phyloP scores from a whole-genome alignment of 495 filamentous ascomycete genomes.

The Aspergillus steynii region DNA sequence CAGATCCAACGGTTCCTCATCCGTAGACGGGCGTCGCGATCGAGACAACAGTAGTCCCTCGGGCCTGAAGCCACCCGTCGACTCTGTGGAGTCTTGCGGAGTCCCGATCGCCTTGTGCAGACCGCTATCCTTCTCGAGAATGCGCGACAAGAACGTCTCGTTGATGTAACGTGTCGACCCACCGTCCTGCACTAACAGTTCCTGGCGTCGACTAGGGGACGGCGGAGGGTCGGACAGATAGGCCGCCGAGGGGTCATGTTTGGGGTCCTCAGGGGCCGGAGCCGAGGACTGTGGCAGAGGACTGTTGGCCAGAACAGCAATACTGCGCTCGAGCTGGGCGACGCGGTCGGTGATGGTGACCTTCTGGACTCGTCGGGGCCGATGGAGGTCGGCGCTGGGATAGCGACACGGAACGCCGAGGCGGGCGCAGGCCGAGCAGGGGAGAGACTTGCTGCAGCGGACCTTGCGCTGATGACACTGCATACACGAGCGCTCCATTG shows the following conservation, averaged over 20 bases:
- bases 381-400: slow-evolving; percentile 18
- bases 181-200: slow-evolving; percentile 27
- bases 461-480: slow-evolving; percentile 41
- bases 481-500: slow-evolving; percentile 30
- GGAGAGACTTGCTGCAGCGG: slow-evolving; percentile 33
- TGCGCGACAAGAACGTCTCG: slow-evolving; percentile 29
- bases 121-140: slow-evolving; percentile 10
- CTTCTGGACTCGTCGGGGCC: slow-evolving; percentile 20
- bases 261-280: neutral
- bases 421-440: slow-evolving; percentile 31
- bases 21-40: neutral
- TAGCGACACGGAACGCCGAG: slow-evolving; percentile 30
- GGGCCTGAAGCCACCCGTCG: neutral
- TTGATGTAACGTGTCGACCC: slow-evolving; percentile 26
- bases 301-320: slow-evolving; percentile 15
- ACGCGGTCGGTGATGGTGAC: slow-evolving; percentile 14
- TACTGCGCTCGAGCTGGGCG: slow-evolving; percentile 32
- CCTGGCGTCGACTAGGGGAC: slow-evolving; percentile 9
- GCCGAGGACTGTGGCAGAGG: neutral
- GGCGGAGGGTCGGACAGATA: neutral
- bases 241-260: neutral
- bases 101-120: neutral
- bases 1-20: neutral
- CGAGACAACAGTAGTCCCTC: neutral
- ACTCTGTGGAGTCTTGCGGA: neutral